Evolutionary conservation across 768 basidiomycete genomes (phyloP).

Genomic region (Phaffia tasmanica): DNA sequence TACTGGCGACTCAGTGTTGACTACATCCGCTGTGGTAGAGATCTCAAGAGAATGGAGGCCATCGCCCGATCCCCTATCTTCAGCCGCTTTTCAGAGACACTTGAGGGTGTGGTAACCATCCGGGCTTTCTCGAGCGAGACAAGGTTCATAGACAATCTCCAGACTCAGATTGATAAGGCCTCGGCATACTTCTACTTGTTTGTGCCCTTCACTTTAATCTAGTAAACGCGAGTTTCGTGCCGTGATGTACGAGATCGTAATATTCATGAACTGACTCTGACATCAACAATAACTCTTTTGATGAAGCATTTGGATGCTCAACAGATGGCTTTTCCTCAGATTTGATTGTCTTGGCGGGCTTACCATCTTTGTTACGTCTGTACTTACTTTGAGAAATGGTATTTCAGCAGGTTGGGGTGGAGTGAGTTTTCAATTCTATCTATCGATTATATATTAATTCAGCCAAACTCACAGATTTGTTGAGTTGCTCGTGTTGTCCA

Average conservation of each 20-base stretch:
- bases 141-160: constrained; percentile 63
- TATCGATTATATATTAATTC: no score
- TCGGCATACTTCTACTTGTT: constrained; percentile 57
- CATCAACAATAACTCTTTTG: no score
- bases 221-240: no score
- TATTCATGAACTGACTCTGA: no score
- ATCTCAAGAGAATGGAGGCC: constrained; percentile 83
- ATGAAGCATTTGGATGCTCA: constrained; percentile 88
- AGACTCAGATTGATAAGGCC: constrained; percentile 45
- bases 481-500: no score
- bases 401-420: constrained; percentile 41
- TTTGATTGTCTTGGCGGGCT: constrained; percentile 68
- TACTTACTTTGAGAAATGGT: constrained; percentile 58
- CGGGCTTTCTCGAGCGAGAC: constrained; percentile 77
- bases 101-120: constrained; percentile 89
- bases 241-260: no score
- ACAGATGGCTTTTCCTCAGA: constrained; percentile 69
- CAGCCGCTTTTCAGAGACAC: constrained; percentile 49
- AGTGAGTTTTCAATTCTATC: no score
- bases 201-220: no score
- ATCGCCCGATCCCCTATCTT: constrained; percentile 75
- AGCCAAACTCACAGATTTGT: no score
- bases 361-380: constrained; percentile 60
- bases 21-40: constrained; percentile 52
- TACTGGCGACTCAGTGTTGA: constrained; percentile 54